phyloP scores from a whole-genome alignment of 2,329 filamentous ascomycete genomes.

The Fusarium goolgardi region DNA sequence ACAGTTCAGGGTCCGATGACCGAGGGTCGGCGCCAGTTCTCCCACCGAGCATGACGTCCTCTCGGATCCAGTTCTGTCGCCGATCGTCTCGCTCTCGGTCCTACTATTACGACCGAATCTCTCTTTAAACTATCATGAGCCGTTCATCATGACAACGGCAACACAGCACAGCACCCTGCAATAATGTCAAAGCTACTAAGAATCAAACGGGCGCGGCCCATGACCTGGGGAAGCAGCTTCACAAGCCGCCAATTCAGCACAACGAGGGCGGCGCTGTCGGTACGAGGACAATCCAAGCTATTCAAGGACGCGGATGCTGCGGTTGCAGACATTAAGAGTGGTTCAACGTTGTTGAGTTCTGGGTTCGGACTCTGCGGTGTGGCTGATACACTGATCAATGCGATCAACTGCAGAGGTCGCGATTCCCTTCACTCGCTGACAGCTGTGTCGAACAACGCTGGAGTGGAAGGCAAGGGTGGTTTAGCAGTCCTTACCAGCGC shows the following conservation, averaged over 20 bases:
- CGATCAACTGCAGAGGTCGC: constrained; percentile 69
- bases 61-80: constrained; percentile 29
- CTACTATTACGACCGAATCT: constrained; percentile 28
- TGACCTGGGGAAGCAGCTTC: constrained; percentile 42
- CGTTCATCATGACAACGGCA: constrained; percentile 17
- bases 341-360: constrained; percentile 77
- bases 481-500: constrained; percentile 75
- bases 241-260: constrained; percentile 41
- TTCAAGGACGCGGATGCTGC: constrained; percentile 72
- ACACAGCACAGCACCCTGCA: constrained; percentile 3
- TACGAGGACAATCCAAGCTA: constrained; percentile 56
- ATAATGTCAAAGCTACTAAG: constrained; percentile 35
- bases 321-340: constrained; percentile 75
- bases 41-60: constrained; percentile 38
- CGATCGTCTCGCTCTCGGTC: constrained; percentile 14
- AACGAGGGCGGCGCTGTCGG: constrained; percentile 26
- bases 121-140: constrained; percentile 41
- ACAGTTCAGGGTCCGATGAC: constrained; percentile 16
- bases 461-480: constrained; percentile 74
- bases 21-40: constrained; percentile 32
- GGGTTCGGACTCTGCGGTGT: constrained; percentile 88
- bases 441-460: constrained; percentile 85
- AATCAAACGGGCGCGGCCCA: constrained; percentile 17
- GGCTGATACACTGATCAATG: constrained; percentile 78
- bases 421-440: constrained; percentile 75